Evolutionary conservation across 108 stramenopile genomes (phyloP), one percentile per base, ranked within the genome.

Genomic region (Aurantiochytrium sp.): DNA sequence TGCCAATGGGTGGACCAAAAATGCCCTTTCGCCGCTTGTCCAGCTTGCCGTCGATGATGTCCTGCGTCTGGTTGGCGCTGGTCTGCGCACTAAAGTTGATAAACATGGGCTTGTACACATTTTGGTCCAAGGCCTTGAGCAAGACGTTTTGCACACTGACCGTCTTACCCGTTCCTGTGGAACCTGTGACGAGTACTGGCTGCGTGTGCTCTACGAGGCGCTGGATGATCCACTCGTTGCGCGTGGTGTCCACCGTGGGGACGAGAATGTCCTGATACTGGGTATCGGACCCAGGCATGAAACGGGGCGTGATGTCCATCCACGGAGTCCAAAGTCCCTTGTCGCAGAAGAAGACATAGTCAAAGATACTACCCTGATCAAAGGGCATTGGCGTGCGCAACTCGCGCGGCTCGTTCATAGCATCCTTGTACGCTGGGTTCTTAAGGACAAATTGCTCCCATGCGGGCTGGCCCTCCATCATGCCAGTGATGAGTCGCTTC

Each of bases 81-180:
- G 95, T 95, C 91, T 95, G 95, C 60, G 95, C 95, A 5, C 90
- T 91, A 89, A 95, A 95, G 87, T 93, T 94, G n/a, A 95, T 90
- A 71, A 93, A 89, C 42, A 94, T 91, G 45, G 88, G 92, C 53
- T 49, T 91, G 88, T 90, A 95, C 53, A 64, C 83, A 4, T 90
- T 90, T 58, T 90, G 43, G 16, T 83, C 88, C 91, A 92, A 89
- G 53, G 69, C 87, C 42, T 60, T 19, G 57, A 93, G 87, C 16
- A 93, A 90, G 58, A 92, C 92, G 28, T 92, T 92, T 90, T 94
- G 92, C 16, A 94, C 73, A 14, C 89, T 88, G 21, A 95, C 94
- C 25, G 90, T 89, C 87, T 95, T 95, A 19, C 94, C 94, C 51
- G 94, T 94, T 45, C 94, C 94, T 16, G 94, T 95, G 35, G 94